Percentiles rank a stretch among this genome's conserved stretches.
Conservation (phyloP, 495 filamentous ascomycete species). For the Penicillium atrosanguineum region DNA sequence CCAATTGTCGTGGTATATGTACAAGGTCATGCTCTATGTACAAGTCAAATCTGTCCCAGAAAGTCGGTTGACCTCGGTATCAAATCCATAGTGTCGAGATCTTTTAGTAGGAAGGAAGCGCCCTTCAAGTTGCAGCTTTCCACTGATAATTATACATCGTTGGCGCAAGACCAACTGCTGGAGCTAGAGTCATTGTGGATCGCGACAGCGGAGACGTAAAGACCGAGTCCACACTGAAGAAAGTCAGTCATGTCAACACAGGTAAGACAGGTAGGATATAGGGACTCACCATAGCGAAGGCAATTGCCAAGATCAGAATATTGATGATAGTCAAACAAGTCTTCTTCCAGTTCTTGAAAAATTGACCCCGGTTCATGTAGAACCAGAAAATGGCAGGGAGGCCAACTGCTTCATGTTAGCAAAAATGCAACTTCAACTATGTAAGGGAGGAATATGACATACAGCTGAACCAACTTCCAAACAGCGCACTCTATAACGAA, state of each 20-base stretch:
- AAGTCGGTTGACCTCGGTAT: too few relatives aligned
- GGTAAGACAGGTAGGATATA: neutral
- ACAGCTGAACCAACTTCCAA: slow-evolving; percentile 45
- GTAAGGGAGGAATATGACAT: slow-evolving; percentile 1
- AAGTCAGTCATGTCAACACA: slow-evolving; percentile 3
- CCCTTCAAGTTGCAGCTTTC: neutral
- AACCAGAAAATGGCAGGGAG: slow-evolving; percentile 44
- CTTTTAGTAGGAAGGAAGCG: neutral
- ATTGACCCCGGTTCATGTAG: slow-evolving; percentile 36
- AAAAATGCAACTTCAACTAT: neutral
- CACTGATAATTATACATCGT: slow-evolving; percentile 21
- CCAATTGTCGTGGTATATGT: neutral
- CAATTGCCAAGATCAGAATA: slow-evolving; percentile 29
- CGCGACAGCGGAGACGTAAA: slow-evolving; percentile 38
- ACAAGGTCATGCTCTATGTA: neutral
- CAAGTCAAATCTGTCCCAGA: neutral
- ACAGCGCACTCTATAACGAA: slow-evolving; percentile 30
- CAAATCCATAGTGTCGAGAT: neutral
- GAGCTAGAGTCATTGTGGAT: slow-evolving; percentile 31
- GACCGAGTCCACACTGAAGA: slow-evolving; percentile 37
- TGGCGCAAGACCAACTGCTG: slow-evolving; percentile 37
- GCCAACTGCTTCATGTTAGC: slow-evolving; percentile 22
- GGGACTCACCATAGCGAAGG: slow-evolving; percentile 34
- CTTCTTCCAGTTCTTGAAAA: slow-evolving; percentile 28
- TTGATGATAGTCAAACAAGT: slow-evolving; percentile 34